Evolutionary conservation across 495 filamentous ascomycete species (phyloP).

Genomic region (Physcia stellaris): DNA sequence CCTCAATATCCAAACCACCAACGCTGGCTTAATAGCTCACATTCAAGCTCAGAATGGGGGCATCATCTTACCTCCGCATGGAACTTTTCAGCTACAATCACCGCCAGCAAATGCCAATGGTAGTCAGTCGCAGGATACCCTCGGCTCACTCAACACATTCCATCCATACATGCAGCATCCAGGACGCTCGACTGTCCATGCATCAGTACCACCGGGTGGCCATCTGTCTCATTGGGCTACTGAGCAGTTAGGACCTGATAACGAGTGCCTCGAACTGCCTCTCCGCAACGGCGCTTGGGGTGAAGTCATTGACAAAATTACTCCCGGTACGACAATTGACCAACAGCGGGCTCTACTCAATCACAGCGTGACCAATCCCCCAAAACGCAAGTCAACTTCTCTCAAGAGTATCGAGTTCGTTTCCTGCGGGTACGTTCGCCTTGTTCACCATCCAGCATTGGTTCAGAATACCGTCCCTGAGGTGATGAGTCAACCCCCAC

Average conservation of each 20-base stretch:
- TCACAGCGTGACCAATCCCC: slow-evolving; percentile 6
- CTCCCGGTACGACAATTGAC: slow-evolving; percentile 22
- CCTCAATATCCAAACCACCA: no score
- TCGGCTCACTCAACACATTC: no score
- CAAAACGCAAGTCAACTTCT: not conserved
- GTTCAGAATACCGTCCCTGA: slow-evolving; percentile 9
- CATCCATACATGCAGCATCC: no score
- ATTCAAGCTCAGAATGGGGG: no score
- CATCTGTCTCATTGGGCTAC: not conserved
- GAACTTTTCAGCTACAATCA: no score
- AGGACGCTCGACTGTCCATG: no score
- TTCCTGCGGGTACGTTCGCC: slow-evolving; percentile 31
- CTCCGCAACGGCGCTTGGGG: slow-evolving; percentile 24
- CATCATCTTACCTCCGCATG: no score
- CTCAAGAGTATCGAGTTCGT: slow-evolving; percentile 24
- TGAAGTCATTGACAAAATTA: slow-evolving; percentile 26
- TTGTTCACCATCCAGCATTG: slow-evolving; percentile 9
- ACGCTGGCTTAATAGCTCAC: no score
- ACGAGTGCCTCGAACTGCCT: slow-evolving; percentile 7
- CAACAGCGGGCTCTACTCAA: slow-evolving; percentile 14
- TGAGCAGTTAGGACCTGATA: not conserved
- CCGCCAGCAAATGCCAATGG: no score
- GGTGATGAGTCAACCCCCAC: not conserved
- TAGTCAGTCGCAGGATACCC: no score
- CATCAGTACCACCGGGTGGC: no score